Conservation (phyloP, 306 rosid species). For the Potentilla sterilis region DNA sequence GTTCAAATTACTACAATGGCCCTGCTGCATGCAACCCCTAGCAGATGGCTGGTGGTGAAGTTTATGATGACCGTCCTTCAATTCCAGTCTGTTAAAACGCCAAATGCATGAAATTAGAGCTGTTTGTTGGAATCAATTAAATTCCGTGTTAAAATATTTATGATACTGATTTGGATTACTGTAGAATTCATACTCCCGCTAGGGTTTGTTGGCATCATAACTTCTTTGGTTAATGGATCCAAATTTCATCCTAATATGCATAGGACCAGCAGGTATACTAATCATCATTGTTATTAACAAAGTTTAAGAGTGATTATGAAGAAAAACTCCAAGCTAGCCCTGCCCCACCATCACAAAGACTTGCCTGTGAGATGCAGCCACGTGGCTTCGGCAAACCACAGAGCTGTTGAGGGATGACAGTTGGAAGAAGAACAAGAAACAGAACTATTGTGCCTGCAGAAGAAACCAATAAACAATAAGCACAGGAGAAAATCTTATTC, state of each 20-base stretch:
- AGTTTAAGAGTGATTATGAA: background rate
- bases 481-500: background rate
- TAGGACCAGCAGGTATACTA: background rate
- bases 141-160: background rate
- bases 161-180: constrained; percentile 6
- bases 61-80: constrained; percentile 26
- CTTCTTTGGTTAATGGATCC: background rate
- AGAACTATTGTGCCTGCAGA: constrained; percentile 4
- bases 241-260: background rate
- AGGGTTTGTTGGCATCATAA: constrained; percentile 28
- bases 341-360: background rate
- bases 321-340: background rate
- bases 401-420: background rate
- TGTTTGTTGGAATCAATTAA: background rate
- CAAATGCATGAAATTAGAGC: constrained; percentile 9
- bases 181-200: constrained; percentile 30
- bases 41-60: constrained; percentile 18
- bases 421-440: background rate
- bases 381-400: background rate
- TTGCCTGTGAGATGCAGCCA: constrained; percentile 8
- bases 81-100: constrained; percentile 13
- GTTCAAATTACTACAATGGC: constrained; percentile 15
- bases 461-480: background rate
- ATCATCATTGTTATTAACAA: background rate
- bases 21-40: constrained; percentile 10